Percentiles rank a stretch among this genome's conserved stretches.
phyloP scores from a whole-genome alignment of 306 rosid genomes.

The Gastrolobium bilobum region DNA sequence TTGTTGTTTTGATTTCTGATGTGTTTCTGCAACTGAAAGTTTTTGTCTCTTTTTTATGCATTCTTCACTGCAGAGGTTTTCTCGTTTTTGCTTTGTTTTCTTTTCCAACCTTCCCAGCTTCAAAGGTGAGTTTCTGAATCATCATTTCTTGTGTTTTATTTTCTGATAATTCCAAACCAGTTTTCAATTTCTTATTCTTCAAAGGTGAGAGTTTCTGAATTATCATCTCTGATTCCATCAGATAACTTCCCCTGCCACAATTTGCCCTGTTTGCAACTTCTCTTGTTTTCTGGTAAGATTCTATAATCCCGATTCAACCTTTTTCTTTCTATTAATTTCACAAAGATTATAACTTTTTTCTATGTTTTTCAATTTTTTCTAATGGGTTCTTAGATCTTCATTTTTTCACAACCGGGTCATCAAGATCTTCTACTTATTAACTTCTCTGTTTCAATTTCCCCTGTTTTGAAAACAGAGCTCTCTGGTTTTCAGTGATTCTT shows the following conservation, averaged over 20 bases:
- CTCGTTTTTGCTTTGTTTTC: background rate
- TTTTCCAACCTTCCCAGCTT: background rate
- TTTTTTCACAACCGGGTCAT: conserved; percentile 12
- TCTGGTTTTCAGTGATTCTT: conserved; percentile 11
- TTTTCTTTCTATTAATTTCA: background rate
- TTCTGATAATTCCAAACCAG: background rate
- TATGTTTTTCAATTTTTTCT: background rate
- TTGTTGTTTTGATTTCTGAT: background rate
- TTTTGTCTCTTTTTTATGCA: background rate
- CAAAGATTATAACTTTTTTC: background rate
- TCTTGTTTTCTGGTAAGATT: conserved; percentile 23
- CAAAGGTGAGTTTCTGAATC: background rate
- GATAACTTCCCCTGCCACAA: background rate
- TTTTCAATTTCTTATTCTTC: background rate
- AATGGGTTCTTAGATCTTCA: conserved; percentile 4
- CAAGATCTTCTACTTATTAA: background rate
- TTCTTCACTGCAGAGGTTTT: conserved; percentile 36
- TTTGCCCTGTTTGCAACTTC: conserved; percentile 35
- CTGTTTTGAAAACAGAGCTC: conserved; percentile 26
- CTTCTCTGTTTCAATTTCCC: conserved; percentile 26
- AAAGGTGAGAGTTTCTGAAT: conserved; percentile 23
- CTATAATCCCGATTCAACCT: background rate
- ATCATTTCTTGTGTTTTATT: background rate
- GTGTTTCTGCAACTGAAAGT: background rate
- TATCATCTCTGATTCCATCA: background rate